A percentile compares a stretch with the other conserved stretches of the same genome.
These are phyloP conservation scores for Hanseniaspora occidentalis DNA, from an alignment of 805 yeast genomes.

Conservation along the genomic window DNA sequence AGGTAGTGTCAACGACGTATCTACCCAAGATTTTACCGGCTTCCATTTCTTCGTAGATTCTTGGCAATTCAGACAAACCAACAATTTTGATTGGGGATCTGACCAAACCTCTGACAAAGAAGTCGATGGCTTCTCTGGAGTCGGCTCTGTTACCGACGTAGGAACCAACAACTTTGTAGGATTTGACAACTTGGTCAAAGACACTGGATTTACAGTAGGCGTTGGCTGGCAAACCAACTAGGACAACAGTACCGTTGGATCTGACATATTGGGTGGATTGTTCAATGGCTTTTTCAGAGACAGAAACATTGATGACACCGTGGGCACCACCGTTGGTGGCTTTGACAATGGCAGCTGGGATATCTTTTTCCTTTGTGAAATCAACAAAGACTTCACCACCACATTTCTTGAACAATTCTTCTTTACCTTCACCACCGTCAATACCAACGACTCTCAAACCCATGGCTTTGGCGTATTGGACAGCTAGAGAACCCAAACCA, in stretches of 20 bases:
- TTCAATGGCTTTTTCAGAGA: constrained; percentile 38
- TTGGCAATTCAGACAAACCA: constrained; percentile 58
- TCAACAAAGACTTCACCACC: constrained; percentile 59
- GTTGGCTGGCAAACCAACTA: constrained; percentile 48
- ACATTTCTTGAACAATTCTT: constrained; percentile 34
- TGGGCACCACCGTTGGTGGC: constrained; percentile 57
- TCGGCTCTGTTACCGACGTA: constrained; percentile 43
- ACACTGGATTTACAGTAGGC: constrained; percentile 35
- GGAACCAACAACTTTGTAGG: constrained; percentile 35
- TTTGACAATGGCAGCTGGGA: constrained; percentile 31
- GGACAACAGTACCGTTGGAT: constrained; percentile 47
- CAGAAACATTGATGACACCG: constrained; percentile 56
- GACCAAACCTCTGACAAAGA: constrained; percentile 60
- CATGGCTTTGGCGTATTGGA: constrained; percentile 68
- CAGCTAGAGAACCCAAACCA: constrained; percentile 66
- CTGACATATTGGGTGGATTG: constrained; percentile 41
- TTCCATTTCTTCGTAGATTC: constrained; percentile 65
- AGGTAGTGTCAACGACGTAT: constrained; percentile 68
- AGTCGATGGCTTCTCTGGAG: constrained; percentile 55
- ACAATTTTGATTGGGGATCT: constrained; percentile 64
- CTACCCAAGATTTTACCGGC: constrained; percentile 80
- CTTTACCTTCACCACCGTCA: constrained; percentile 69
- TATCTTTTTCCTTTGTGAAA: constrained; percentile 37
- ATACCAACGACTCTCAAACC: constrained; percentile 60
- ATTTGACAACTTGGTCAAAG: constrained; percentile 37